Conservation (phyloP, 805 yeast genomes). For the Candida ascalaphidarum region DNA sequence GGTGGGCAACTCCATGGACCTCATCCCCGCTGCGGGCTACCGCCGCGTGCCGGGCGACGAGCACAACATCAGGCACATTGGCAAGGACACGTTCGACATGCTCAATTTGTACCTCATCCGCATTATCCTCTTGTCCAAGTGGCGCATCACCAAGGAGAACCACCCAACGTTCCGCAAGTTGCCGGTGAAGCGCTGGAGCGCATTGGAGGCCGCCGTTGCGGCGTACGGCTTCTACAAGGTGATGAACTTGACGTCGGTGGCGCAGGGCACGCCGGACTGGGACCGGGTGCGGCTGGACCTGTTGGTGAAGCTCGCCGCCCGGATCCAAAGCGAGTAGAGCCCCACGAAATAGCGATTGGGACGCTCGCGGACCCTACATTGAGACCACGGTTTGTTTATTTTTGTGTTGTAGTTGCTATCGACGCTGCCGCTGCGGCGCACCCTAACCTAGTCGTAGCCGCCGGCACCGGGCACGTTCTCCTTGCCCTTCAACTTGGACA, state of each 20-base stretch:
- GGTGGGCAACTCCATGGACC: conserved; percentile 12
- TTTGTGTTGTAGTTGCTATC: conserved; percentile 1
- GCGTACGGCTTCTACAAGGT: conserved; percentile 27
- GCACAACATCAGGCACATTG: conserved; percentile 11
- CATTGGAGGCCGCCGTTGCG: conserved; percentile 23
- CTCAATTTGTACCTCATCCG: conserved; percentile 24
- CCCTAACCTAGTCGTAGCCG: conserved; percentile 45
- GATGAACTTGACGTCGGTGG: conserved; percentile 28
- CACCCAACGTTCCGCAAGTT: conserved; percentile 23
- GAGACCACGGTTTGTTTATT: too few relatives aligned
- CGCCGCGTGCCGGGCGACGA: conserved; percentile 2
- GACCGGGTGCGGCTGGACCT: conserved; percentile 8
- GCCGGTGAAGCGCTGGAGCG: conserved; percentile 20
- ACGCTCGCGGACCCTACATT: too few relatives aligned
- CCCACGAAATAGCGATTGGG: too few relatives aligned
- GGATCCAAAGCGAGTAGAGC: conserved; percentile 2
- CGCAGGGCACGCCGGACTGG: conserved; percentile 11
- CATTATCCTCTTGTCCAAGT: conserved; percentile 28
- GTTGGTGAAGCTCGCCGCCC: conserved; percentile 9
- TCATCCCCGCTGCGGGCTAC: conserved; percentile 12
- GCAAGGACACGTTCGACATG: conserved; percentile 16
- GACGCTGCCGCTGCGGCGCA: too few relatives aligned
- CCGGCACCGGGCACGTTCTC: conserved; percentile 71
- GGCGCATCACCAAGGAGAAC: conserved; percentile 33
- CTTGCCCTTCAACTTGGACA: conserved; percentile 59